These are phyloP conservation scores for Cercospora canescens DNA, from an alignment of 2,329 filamentous ascomycete genomes.

Conservation along the genomic window DNA sequence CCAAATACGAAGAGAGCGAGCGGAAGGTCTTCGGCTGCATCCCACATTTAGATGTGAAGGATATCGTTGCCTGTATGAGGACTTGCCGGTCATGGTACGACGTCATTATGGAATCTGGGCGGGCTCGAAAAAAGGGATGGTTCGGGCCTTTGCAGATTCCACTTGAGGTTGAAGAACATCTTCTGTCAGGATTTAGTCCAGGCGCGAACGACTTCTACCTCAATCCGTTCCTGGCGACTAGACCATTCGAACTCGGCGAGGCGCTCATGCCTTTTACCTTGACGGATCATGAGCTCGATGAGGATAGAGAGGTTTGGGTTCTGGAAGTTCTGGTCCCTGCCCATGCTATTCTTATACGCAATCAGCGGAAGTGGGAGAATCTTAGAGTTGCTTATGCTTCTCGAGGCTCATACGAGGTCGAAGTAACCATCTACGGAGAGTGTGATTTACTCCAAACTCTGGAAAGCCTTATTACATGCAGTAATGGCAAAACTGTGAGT, in stretches of 20 bases:
- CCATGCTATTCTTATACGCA: not conserved
- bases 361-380: not conserved
- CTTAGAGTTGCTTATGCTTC: not conserved
- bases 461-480: not conserved
- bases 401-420: not conserved
- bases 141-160: not conserved
- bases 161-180: not conserved
- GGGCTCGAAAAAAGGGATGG: not conserved
- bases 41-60: not conserved
- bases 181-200: not conserved
- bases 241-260: not conserved
- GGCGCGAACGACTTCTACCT: not conserved
- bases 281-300: not conserved
- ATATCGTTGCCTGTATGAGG: not conserved
- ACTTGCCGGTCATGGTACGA: not conserved
- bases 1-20: not conserved
- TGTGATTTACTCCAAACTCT: not conserved
- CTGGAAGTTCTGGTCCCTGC: not conserved
- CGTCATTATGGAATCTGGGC: not conserved
- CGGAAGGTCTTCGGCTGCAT: not conserved
- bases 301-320: not conserved
- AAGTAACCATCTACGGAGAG: not conserved
- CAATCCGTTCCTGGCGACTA: not conserved
- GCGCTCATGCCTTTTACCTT: not conserved
- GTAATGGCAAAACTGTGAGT: not conserved